Evolutionary conservation across 306 rosid genomes (phyloP).

Genomic region (Fragaria iinumae): DNA sequence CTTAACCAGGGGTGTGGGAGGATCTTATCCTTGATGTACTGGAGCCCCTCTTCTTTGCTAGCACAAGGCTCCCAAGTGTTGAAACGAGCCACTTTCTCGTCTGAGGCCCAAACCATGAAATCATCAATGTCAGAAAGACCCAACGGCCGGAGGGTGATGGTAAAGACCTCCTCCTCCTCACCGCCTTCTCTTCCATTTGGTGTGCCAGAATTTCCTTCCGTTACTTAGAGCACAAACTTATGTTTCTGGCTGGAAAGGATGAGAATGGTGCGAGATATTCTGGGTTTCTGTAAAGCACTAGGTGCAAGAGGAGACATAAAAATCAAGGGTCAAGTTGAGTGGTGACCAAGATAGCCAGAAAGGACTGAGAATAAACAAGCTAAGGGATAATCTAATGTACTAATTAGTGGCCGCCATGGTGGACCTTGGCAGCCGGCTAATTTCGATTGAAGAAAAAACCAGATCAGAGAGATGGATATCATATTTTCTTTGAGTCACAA

Average conservation of each 20-base stretch:
- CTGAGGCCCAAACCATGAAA: slow-evolving; percentile 56
- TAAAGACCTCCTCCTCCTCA: not conserved
- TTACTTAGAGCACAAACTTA: not conserved
- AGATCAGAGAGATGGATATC: too few relatives aligned
- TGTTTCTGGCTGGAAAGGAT: too few relatives aligned
- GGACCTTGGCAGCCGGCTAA: too few relatives aligned
- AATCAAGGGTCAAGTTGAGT: too few relatives aligned
- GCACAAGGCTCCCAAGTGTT: slow-evolving; percentile 59
- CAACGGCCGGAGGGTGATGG: slow-evolving; percentile 48
- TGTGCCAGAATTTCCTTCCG: slow-evolving; percentile 12
- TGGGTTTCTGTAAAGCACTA: not conserved
- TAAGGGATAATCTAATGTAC: too few relatives aligned
- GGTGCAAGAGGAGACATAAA: too few relatives aligned
- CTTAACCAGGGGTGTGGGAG: slow-evolving; percentile 48
- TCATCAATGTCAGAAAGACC: slow-evolving; percentile 58
- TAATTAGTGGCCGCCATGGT: too few relatives aligned
- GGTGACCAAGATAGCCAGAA: too few relatives aligned
- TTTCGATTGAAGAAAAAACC: too few relatives aligned
- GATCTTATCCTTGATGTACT: slow-evolving; percentile 35
- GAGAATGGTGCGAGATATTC: not conserved
- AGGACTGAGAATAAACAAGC: too few relatives aligned
- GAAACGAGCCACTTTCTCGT: slow-evolving; percentile 46
- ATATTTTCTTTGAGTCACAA: too few relatives aligned
- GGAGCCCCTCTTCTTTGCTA: slow-evolving; percentile 40
- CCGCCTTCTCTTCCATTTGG: slow-evolving; percentile 4